A percentile compares a stretch with the other conserved stretches of the same genome.
Evolutionary conservation across 352 stramenopile species (phyloP).

Genomic region (Elongisporangium undulatum): DNA sequence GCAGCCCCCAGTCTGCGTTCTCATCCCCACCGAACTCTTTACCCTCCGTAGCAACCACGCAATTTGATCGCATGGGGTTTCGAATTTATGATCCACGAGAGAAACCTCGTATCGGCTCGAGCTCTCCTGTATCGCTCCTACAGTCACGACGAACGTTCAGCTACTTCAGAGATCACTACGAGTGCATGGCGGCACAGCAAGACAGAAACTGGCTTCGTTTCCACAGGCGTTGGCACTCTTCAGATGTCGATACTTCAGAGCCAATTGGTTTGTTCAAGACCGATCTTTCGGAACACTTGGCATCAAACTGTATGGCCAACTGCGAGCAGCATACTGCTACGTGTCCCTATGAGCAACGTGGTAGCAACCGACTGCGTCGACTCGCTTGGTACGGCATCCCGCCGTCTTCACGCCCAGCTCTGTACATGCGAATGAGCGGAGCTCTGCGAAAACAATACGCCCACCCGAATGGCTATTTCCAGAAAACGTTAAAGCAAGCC

Average conservation of each 20-base stretch:
- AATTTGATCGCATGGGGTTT: constrained; percentile 51
- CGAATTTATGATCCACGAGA: constrained; percentile 28
- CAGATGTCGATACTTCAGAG: background rate
- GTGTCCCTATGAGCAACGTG: constrained; percentile 7
- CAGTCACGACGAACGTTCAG: background rate
- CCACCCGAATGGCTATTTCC: constrained; percentile 30
- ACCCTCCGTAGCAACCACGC: constrained; percentile 6
- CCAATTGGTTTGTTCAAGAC: background rate
- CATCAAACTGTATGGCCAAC: background rate
- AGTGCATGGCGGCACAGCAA: background rate
- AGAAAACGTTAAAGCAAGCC: constrained; percentile 13
- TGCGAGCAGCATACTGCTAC: background rate
- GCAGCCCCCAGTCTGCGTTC: constrained; percentile 1
- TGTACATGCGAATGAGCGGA: constrained; percentile 51
- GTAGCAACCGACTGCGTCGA: constrained; percentile 9
- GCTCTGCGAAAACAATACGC: constrained; percentile 12
- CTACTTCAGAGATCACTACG: background rate
- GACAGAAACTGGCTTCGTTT: background rate
- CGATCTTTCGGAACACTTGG: background rate
- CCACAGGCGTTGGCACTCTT: background rate
- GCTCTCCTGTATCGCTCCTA: background rate
- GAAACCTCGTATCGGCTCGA: background rate
- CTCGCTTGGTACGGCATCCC: constrained; percentile 56
- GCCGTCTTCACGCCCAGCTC: constrained; percentile 20
- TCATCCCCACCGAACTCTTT: constrained; percentile 13